Conservation (phyloP, 1,284 basidiomycete species). For the Leccinum griseonigrum region DNA sequence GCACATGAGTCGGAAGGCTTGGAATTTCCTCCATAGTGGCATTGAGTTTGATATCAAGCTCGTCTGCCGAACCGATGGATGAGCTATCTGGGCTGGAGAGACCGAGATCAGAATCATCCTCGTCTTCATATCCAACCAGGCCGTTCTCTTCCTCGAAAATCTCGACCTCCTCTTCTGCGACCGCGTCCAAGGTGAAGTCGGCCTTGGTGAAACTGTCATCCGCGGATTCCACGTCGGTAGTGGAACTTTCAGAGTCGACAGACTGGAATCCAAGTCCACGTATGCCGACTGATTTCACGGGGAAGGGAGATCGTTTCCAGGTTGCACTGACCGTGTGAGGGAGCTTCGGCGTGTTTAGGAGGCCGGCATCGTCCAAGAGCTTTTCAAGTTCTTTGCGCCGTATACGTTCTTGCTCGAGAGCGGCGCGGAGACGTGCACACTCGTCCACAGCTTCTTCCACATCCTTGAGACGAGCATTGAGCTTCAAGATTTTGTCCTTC, state of each 20-base stretch:
- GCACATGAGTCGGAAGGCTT: conserved; percentile 28
- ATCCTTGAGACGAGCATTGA: conserved; percentile 34
- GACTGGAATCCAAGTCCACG: conserved; percentile 56
- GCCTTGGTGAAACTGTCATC: conserved; percentile 41
- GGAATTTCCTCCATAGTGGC: conserved; percentile 2
- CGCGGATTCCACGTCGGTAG: conserved; percentile 62
- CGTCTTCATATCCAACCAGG: conserved; percentile 66
- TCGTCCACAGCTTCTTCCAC: conserved; percentile 34
- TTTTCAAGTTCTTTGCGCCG: conserved; percentile 41
- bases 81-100: conserved; percentile 48
- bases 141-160: conserved; percentile 50
- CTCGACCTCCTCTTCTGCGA: conserved; percentile 54
- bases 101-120: conserved; percentile 57
- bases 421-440: conserved; percentile 31
- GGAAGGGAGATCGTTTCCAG: conserved; percentile 13
- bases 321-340: conserved; percentile 11
- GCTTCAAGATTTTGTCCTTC: conserved; percentile 35
- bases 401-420: conserved; percentile 38
- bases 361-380: conserved; percentile 42
- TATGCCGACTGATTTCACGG: conserved; percentile 18
- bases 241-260: conserved; percentile 58
- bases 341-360: conserved; percentile 29
- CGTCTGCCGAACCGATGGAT: conserved; percentile 56
- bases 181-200: conserved; percentile 50
- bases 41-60: conserved; percentile 31